A percentile compares a stretch with the other conserved stretches of the same genome.
phyloP scores from a whole-genome alignment of 2,329 filamentous ascomycete genomes.

The Pseudogymnoascus sp. region DNA sequence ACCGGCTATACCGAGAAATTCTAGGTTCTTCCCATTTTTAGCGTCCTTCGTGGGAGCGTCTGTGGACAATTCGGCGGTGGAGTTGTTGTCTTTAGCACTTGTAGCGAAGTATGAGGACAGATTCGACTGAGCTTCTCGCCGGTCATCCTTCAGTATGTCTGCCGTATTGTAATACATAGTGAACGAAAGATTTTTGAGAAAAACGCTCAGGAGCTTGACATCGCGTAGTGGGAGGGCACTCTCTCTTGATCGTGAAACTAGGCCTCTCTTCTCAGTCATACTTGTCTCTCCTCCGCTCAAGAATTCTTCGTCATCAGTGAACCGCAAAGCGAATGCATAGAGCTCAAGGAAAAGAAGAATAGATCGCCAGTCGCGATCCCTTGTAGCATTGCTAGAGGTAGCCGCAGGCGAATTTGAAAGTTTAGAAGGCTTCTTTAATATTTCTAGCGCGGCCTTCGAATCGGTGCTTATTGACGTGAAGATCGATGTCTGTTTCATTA shows the following conservation, averaged over 20 bases:
- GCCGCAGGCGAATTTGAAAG: neutral
- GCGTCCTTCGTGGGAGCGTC: neutral
- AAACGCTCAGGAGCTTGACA: slow-evolving; percentile 67
- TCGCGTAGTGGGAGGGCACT: slow-evolving; percentile 67
- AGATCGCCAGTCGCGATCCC: slow-evolving; percentile 68
- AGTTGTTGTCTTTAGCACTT: slow-evolving; percentile 16
- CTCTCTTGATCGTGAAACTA: slow-evolving; percentile 45
- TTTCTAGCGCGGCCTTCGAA: slow-evolving; percentile 49
- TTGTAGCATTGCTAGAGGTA: slow-evolving; percentile 17
- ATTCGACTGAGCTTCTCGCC: slow-evolving; percentile 31
- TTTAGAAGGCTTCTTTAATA: slow-evolving; percentile 32
- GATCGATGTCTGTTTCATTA: slow-evolving; percentile 49
- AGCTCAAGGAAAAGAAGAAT: slow-evolving; percentile 88
- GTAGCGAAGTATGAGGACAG: slow-evolving; percentile 41
- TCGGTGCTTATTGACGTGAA: slow-evolving; percentile 52
- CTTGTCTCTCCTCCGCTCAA: slow-evolving; percentile 52
- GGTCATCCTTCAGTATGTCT: slow-evolving; percentile 49
- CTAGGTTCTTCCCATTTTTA: neutral
- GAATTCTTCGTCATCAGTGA: slow-evolving; percentile 97
- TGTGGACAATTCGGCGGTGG: slow-evolving; percentile 3
- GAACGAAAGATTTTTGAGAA: slow-evolving; percentile 87
- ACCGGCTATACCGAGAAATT: slow-evolving; percentile 57
- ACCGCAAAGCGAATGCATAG: slow-evolving; percentile 84
- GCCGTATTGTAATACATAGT: slow-evolving; percentile 77
- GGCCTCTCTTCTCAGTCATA: slow-evolving; percentile 34